These are phyloP conservation scores for Blastocladiella britannica DNA, from an alignment of 192 early-diverging fungal genomes.

Conservation along the genomic window DNA sequence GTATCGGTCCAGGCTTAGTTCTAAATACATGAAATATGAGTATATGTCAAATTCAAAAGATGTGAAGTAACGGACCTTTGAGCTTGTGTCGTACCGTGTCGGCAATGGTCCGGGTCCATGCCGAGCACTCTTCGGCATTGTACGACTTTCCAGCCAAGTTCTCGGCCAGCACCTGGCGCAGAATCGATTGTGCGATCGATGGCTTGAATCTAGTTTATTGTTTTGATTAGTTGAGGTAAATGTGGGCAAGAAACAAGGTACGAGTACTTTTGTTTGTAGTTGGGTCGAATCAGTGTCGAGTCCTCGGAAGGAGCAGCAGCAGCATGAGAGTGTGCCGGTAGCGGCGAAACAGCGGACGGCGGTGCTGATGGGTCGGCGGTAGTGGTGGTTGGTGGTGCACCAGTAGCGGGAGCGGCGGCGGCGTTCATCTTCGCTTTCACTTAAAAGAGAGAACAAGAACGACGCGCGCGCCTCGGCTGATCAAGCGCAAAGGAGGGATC, in stretches of 20 bases:
- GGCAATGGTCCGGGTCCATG: constrained; percentile 28
- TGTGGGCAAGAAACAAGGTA: background rate
- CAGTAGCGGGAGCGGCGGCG: too few species aligned
- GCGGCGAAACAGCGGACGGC: too few species aligned
- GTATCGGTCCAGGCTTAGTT: constrained; percentile 26
- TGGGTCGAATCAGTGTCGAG: constrained; percentile 16
- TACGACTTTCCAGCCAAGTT: constrained; percentile 21
- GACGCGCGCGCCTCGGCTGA: too few species aligned
- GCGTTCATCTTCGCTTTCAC: too few species aligned
- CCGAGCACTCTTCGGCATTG: constrained; percentile 25
- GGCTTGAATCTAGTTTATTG: constrained; percentile 30
- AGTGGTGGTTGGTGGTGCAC: too few species aligned
- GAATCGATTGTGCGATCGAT: constrained; percentile 16
- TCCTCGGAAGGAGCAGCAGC: too few species aligned
- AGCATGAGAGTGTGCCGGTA: too few species aligned
- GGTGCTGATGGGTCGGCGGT: too few species aligned
- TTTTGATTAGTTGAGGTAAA: background rate
- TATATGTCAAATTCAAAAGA: too few species aligned
- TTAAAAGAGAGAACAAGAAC: too few species aligned
- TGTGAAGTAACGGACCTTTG: constrained; percentile 17
- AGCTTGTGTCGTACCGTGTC: constrained; percentile 36
- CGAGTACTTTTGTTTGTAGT: constrained; percentile 34
- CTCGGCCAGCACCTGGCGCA: constrained; percentile 22
- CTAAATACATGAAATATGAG: constrained; percentile 8
- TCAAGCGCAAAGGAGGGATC: too few species aligned